Base-by-base conservation (phyloP, 106 monocot species). In the Narthecium ossifragum region DNA sequence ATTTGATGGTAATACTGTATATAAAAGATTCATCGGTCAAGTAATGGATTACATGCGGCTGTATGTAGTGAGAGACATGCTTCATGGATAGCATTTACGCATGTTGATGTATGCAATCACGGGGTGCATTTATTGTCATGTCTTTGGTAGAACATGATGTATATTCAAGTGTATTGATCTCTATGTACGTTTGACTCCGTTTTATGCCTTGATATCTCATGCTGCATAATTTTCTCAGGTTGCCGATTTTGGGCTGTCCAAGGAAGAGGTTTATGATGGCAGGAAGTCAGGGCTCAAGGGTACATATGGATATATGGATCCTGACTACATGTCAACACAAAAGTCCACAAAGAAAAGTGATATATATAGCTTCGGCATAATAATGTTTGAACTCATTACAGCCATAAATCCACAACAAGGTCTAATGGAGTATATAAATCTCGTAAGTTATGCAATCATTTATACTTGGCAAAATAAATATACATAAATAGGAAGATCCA, bases 231-330 rank as follows among this genome's bases (percentile, higher is more conserved):
- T 6, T 50, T n/a, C 10, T 31, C 64, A 96, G 94, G 94, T 96
- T 60, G 90, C 96, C 45, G 96, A 98, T 76, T 98, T 98, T 81
- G 90, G 90, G 46, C 74, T 98, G 43, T 98, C 96, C 8, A 98
- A 91, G 73, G 90, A 98, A 70, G 90, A 79, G 30, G 76, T 73
- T 21, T 83, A 64, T 31, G 90, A 91, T 62, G 80, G 79, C 32
- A 78, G 84, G 55, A 74, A 74, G 25, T 98, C 96, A 25, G 69
- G 80, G 9, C 65, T 98, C 31, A 98, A 98, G 73, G 96, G 96
- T 39, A 98, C 96, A 21, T 98, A 84, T 67, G 96, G 96, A 26
- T 98, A 98, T 60, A 98, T 98, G 86, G 96, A 98, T 69, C 96
- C 96, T 12, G 69, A 83, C 62, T 98, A 98, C 46, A 72, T 98